Percentiles rank a stretch among this genome's conserved stretches.
Evolutionary conservation across 179 eudicot species (phyloP).

Genomic region (Silene noctiflora): DNA sequence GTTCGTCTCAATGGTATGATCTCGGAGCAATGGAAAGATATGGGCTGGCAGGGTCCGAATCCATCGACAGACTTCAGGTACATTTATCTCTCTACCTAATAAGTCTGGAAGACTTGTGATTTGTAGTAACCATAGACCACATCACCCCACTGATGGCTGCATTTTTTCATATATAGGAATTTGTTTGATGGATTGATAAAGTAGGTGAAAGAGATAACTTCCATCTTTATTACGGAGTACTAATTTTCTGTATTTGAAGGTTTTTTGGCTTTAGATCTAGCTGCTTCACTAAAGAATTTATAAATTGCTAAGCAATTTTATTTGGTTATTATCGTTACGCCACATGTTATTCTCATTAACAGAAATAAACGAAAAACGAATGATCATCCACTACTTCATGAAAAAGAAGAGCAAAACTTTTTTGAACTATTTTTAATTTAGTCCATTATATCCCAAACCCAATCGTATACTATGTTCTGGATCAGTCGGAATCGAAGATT

Average conservation of each 20-base stretch:
- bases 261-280: too few relatives aligned
- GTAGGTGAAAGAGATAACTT: neutral
- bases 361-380: neutral
- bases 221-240: neutral
- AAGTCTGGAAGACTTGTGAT: neutral
- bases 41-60: slow-evolving; percentile 98
- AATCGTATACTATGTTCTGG: neutral
- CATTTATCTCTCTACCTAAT: neutral
- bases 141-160: neutral
- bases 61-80: slow-evolving; percentile 97
- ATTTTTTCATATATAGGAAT: neutral
- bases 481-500: neutral
- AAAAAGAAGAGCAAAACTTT: neutral
- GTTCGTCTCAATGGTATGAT: slow-evolving; percentile 62
- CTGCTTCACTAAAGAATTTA: too few relatives aligned
- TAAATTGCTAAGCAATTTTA: too few relatives aligned
- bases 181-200: neutral
- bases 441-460: neutral
- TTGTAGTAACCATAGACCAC: neutral
- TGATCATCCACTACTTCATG: neutral
- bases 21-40: slow-evolving; percentile 97
- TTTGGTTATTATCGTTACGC: too few relatives aligned
- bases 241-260: neutral
- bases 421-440: neutral
- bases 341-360: too few relatives aligned